Evolutionary conservation across 2,329 filamentous ascomycete genomes (phyloP).

Genomic region (Aspergillus tamarii): DNA sequence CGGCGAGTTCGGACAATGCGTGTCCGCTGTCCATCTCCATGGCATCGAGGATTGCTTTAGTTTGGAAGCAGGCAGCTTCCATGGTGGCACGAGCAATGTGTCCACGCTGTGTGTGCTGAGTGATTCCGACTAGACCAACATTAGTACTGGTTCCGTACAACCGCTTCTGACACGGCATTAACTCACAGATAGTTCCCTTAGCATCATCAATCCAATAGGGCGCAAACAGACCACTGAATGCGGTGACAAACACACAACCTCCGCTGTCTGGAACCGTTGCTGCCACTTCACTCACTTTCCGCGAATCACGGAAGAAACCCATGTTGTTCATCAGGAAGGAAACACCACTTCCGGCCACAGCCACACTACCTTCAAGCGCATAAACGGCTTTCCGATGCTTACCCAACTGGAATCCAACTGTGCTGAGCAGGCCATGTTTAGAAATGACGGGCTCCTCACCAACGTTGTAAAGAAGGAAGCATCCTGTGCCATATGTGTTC

Average conservation of each 20-base stretch:
- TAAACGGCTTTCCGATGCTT: constrained; percentile 71
- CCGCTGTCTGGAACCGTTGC: constrained; percentile 73
- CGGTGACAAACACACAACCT: constrained; percentile 84
- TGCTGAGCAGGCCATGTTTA: constrained; percentile 79
- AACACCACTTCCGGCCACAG: constrained; percentile 78
- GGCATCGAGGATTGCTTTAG: constrained; percentile 85
- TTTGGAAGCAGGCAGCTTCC: constrained; percentile 91
- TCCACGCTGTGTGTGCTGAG: constrained; percentile 79
- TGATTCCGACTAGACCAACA: constrained; percentile 67
- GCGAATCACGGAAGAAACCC: constrained; percentile 63
- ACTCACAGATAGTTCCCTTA: constrained; percentile 78
- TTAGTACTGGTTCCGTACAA: constrained; percentile 11
- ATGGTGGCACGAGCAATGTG: constrained; percentile 89
- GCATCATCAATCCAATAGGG: constrained; percentile 96
- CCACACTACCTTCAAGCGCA: constrained; percentile 81
- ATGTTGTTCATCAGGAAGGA: constrained; percentile 73
- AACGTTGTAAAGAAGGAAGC: constrained; percentile 87
- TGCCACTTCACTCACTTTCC: constrained; percentile 67
- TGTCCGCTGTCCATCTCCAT: constrained; percentile 87
- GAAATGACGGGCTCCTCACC: constrained; percentile 84
- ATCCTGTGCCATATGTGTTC: constrained; percentile 90
- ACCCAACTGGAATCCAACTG: constrained; percentile 82
- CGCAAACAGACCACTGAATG: constrained; percentile 87
- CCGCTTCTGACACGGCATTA: neutral
- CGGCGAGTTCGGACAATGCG: constrained; percentile 72